Evolutionary conservation across 1,284 basidiomycete genomes (phyloP), one percentile per base, ranked within the genome.

Genomic region (Abortiporus biennis): DNA sequence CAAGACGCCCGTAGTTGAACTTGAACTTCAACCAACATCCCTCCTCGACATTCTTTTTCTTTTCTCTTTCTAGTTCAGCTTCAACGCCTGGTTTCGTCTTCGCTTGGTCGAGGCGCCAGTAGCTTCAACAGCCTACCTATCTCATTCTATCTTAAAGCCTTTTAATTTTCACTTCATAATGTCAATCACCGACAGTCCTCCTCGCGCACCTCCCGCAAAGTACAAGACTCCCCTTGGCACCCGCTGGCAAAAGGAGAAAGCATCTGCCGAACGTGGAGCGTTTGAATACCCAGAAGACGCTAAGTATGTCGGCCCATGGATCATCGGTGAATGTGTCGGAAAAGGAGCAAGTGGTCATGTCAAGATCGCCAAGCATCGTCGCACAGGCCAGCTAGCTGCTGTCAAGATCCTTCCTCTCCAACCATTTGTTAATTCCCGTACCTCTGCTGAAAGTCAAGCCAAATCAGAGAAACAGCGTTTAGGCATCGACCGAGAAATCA

Each of bases 371-470:
- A 83, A 83, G 53, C 95, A 99, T 62, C 77, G 78, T 21, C 72
- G 77, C 39, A 95, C 95, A 1, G 89, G 90, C 23, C 87, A 96
- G 65, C 85, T 91, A 58, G 96, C 96, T 25, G 96, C 96, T 1
- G 85, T 99, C 65, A 99, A 99, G 70, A 98, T 99, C 54, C 85
- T 99, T 22, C 94, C 95, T 17, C 78, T 95, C 44, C 84, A 90
- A 38, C 77, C 91, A 27, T 75, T 93, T 47, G 71, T 90, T 55
- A 80, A 75, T 53, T 91, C 89, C 38, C 78, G 90, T 23, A 75
- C 80, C 47, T 87, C 86, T 45, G 67, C 88, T 55, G 74, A 76
- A 21, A 81, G 83, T 29, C 80, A 88, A 56, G 79, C 76, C 11
- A 90, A 91, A 62, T 75, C 79, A 1, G 92, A 96, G 56, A 95